Base-by-base conservation (phyloP, 148 eudicot genomes). In the Rheum nobile region DNA sequence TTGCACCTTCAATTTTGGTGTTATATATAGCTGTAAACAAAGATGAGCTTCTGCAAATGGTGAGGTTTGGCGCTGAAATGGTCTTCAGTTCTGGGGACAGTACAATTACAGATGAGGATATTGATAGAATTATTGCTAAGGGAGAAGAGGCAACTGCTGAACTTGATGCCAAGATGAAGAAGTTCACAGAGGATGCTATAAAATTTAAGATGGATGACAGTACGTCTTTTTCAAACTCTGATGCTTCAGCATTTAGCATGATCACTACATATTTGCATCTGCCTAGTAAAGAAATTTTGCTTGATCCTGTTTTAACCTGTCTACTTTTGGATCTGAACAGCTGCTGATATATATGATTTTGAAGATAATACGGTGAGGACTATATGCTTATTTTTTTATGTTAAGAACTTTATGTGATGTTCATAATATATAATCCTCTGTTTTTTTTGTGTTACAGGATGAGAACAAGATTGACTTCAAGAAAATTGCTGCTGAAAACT, bases 51-150 rank as follows among this genome's bases (percentile, higher is more conserved):
- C 84, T 95, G 44, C 98, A 95, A 87, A 95, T 95, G 98, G 98
- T 95, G 91, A 90, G 98, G 78, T 95, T 86, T 83, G 98, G 98
- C 77, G 98, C 97, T 74, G 98, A 95, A 85, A 95, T 95, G 98
- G 97, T 95, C 79, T 95, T 95, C 75, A 95, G 99, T 76, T 91
- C 99, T 71, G 95, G 95, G 52, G 99, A 95, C 72, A 91, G 97
- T 86, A 91, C 98, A 63, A 94, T 91, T 72, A 94, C 98, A 10
- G 98, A 94, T 81, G 98, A 94, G 72, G 98, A 94, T 79, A 86
- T 94, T 52, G 98, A 94, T 79, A 86, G 98, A 42, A 94, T 91
- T 8, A 94, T 94, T 80, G 98, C 98, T 34, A 94, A 91, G 84
- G 98, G 98, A 84, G 96, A 94, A 85, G 99, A 90, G 75, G 93